Base-by-base conservation (phyloP, 2,329 filamentous ascomycete genomes). In the Diaporthe nobilis region DNA sequence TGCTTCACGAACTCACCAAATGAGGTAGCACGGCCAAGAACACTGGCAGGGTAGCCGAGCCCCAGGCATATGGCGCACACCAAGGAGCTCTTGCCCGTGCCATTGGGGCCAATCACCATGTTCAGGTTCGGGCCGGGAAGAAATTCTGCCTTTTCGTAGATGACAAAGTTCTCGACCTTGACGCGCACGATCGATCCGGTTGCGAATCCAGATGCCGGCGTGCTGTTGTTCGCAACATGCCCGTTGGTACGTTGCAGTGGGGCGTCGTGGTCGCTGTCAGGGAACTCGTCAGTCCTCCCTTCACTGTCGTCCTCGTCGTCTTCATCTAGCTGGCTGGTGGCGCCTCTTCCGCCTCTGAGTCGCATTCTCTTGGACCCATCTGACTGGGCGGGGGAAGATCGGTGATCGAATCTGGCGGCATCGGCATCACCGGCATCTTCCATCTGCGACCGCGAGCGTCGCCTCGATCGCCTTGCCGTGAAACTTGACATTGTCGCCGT, bases 81-180 rank as follows among this genome's bases (percentile, higher is more conserved):
- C 37, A 99, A 88, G 0, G 97, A 98, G 85, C 96, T 98, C 85
- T 99, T 99, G 73, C 97, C 97, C 0, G 97, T 98, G 47, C 97
- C 97, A 81, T 99, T 99, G n/a, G 97, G 97, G 0, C 97, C 97
- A 79, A 99, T 98, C 72, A 99, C 93, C 96, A 99, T 98, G 83
- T 99, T 99, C 81, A 99, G 85, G 82, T 94, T 96, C 0, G 97
- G 96, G 0, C 97, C 97, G 17, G 95, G 95, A 75, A 93, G 91
- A 84, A 98, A 98, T 78, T 98, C 96, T 73, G 95, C 96, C 72
- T 93, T 92, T 68, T 94, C 95, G 85, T 99, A 99, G 0, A 97
- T 99, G 73, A 99, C 95, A 80, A 99, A 99, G 84, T 98, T 94
- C 67, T 90, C 90, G 60, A 98, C 89, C 79, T 92, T 93, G 65